These are phyloP conservation scores for Begonia loranthoides DNA, from an alignment of 306 rosid genomes.

Conservation along the genomic window DNA sequence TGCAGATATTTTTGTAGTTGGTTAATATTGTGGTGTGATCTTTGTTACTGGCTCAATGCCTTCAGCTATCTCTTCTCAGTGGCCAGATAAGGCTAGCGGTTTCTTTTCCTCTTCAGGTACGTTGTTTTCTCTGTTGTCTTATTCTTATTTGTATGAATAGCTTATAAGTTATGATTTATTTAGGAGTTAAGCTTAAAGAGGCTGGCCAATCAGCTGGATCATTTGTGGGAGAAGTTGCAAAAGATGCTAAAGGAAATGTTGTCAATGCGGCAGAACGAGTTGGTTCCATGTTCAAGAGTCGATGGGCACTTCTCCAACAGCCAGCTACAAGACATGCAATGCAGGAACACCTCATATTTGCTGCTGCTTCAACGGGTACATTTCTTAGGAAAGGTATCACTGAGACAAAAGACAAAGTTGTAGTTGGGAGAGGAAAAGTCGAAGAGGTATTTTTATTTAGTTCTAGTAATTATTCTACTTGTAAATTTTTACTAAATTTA, in stretches of 20 bases:
- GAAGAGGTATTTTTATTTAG: conserved; percentile 56
- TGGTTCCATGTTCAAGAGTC: conserved; percentile 62
- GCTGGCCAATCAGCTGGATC: conserved; percentile 86
- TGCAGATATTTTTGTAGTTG: not conserved
- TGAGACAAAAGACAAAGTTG: conserved; percentile 85
- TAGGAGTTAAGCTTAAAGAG: conserved; percentile 78
- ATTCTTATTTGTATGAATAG: conserved; percentile 2
- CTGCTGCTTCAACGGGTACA: conserved; percentile 78
- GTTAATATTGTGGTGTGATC: not conserved
- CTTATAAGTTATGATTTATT: conserved; percentile 11
- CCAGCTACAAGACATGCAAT: conserved; percentile 85
- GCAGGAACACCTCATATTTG: conserved; percentile 78
- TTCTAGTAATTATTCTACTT: too few relatives aligned
- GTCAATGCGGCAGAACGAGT: conserved; percentile 67
- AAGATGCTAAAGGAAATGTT: conserved; percentile 80
- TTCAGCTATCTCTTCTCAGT: conserved; percentile 54
- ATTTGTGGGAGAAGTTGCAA: conserved; percentile 79
- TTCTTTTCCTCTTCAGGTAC: conserved; percentile 88
- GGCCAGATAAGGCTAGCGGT: conserved; percentile 82
- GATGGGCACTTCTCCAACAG: conserved; percentile 79
- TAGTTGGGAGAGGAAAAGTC: conserved; percentile 74
- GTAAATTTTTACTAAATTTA: too few relatives aligned
- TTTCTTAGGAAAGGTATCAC: conserved; percentile 61
- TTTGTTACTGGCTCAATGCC: conserved; percentile 43
- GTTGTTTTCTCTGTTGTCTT: conserved; percentile 10